Percentiles rank a stretch among this genome's conserved stretches.
Evolutionary conservation across 2,329 filamentous ascomycete species (phyloP).

Genomic region (Beauveria australis): DNA sequence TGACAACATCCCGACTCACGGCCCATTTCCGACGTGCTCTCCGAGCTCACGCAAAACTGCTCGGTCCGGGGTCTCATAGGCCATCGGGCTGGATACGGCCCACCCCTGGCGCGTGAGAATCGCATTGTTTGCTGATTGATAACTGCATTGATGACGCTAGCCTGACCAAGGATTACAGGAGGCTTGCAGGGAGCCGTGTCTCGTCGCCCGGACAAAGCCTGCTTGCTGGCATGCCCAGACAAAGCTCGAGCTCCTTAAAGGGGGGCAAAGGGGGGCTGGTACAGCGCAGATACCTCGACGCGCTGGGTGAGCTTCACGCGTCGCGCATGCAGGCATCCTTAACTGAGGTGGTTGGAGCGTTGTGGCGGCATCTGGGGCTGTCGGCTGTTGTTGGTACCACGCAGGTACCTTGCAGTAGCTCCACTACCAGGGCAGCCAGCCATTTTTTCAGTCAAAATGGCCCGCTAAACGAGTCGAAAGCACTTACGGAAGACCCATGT

Average conservation of each 20-base stretch:
- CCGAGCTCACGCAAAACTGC: conserved; percentile 17
- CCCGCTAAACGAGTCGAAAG: conserved; percentile 10
- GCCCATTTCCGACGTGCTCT: conserved; percentile 14
- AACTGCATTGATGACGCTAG: conserved; percentile 15
- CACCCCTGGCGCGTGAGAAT: conserved; percentile 16
- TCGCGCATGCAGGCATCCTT: conserved; percentile 7
- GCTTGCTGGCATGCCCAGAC: not conserved
- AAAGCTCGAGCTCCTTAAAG: not conserved
- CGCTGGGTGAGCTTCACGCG: conserved; percentile 17
- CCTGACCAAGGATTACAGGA: conserved; percentile 18
- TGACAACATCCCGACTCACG: not conserved
- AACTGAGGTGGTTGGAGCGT: conserved; percentile 14
- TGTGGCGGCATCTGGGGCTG: not conserved
- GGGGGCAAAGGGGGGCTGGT: not conserved
- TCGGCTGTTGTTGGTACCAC: conserved; percentile 12
- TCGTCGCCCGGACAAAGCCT: no score
- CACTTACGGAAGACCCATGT: conserved; percentile 10
- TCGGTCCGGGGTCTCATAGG: conserved; percentile 9
- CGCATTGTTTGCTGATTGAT: conserved; percentile 25
- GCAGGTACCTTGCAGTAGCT: conserved; percentile 10
- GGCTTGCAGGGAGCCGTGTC: not conserved
- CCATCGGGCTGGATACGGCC: conserved; percentile 14
- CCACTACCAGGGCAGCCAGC: conserved; percentile 9
- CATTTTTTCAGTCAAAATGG: conserved; percentile 18
- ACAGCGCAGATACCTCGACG: conserved; percentile 15